Conservation (phyloP, 2,329 filamentous ascomycete genomes). For the Thielaviopsis populi region DNA sequence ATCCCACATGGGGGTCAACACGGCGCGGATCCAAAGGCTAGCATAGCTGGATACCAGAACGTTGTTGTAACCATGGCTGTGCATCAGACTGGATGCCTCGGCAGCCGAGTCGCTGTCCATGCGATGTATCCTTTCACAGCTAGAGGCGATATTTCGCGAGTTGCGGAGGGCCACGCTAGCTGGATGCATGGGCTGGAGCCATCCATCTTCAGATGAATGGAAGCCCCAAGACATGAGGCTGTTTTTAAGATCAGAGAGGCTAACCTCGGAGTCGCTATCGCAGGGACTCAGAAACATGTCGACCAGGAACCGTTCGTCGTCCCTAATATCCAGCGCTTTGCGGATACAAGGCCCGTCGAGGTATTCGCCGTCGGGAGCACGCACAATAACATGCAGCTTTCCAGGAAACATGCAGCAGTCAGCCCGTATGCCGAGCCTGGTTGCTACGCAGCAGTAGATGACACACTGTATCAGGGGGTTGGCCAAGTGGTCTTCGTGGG, state of each 20-base stretch:
- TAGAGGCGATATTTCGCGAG: constrained; percentile 25
- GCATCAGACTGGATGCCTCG: constrained; percentile 6
- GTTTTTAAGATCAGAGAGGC: constrained; percentile 40
- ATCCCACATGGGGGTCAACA: constrained; percentile 9
- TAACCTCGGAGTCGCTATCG: constrained; percentile 51
- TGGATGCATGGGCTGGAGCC: constrained; percentile 49
- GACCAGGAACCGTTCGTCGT: constrained; percentile 19
- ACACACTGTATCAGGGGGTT: constrained; percentile 74
- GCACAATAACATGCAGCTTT: constrained; percentile 71
- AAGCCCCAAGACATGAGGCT: constrained; percentile 39
- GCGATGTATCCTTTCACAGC: constrained; percentile 13
- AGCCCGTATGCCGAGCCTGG: constrained; percentile 58
- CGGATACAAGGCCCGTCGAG: constrained; percentile 34
- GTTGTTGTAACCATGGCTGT: constrained; percentile 5
- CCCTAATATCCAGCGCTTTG: constrained; percentile 16
- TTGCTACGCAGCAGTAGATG: constrained; percentile 71
- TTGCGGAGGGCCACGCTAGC: constrained; percentile 59
- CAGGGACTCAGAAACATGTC: constrained; percentile 78
- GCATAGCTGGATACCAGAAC: constrained; percentile 8
- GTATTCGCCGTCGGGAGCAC: constrained; percentile 42
- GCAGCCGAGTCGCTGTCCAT: neutral
- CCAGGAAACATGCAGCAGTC: constrained; percentile 68
- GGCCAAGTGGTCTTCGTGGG: constrained; percentile 57
- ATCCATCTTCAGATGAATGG: constrained; percentile 30
- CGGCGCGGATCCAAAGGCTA: constrained; percentile 8